Evolutionary conservation across 495 filamentous ascomycete species (phyloP), one percentile per base, ranked within the genome.

Genomic region (Bombardia bombarda): DNA sequence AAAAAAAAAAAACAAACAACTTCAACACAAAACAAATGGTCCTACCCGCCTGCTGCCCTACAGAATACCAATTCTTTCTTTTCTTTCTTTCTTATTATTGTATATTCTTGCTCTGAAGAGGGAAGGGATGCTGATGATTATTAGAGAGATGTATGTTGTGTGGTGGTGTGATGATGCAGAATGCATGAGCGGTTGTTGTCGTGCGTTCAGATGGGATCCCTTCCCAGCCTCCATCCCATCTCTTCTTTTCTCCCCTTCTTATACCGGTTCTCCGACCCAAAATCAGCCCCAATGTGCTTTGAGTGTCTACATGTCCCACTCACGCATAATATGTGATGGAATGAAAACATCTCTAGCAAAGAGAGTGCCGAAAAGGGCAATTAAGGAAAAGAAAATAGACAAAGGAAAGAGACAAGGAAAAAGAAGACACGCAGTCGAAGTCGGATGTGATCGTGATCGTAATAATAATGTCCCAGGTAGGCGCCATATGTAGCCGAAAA

Each of bases 391-490:
- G n/a, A n/a, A n/a, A n/a, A n/a, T n/a, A n/a, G n/a, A n/a, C n/a
- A n/a, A n/a, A n/a, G n/a, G 42, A 26, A 45, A 22, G 32, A 42
- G 40, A 24, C 41, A 33, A 45, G 35, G 37, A 45, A 37, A n/a
- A n/a, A 23, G 24, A 33, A 36, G 24, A 38, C 42, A 48, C 26
- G 47, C 30, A 38, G 16, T 45, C 30, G 48, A 36, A 42, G 33
- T 38, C 37, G 49, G 49, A 45, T 4, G 26, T 43, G 48, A 38
- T 55, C 52, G 52, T 56, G 32, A 49, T 56, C 55, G 52, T 56
- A 46, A 60, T 56, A 46, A 60, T 58, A 42, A 53, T 51, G 41
- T 52, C 52, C 45, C 47, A 40, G 49, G 33, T 20, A 46, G 36
- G 44, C 44, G 50, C 55, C 46, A 46, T 23, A 49, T 43, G 46